phyloP scores from a whole-genome alignment of 257 asterid species.

The Solanum clarkiae region DNA sequence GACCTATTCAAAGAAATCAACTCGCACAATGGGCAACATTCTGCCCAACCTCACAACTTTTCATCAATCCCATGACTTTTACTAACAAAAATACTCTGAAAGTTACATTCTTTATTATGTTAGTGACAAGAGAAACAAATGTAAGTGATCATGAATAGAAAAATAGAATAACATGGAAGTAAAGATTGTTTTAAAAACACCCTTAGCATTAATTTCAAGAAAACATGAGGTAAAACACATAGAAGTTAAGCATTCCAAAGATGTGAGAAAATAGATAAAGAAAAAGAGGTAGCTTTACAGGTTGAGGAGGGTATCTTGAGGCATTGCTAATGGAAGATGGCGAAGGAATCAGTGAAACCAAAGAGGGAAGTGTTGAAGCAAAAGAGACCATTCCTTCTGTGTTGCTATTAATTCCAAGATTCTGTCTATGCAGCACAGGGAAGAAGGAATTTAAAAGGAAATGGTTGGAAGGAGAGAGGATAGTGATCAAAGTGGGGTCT shows the following conservation, averaged over 20 bases:
- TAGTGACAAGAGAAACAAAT: neutral
- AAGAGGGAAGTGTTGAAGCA: slow-evolving; percentile 61
- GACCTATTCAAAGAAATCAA: neutral
- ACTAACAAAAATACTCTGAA: neutral
- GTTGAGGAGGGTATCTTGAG: slow-evolving; percentile 17
- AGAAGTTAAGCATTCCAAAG: neutral
- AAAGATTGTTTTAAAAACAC: neutral
- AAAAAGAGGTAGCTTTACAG: slow-evolving; percentile 22
- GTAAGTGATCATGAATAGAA: neutral
- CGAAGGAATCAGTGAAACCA: slow-evolving; percentile 25
- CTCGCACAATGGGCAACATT: neutral
- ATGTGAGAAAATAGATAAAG: neutral
- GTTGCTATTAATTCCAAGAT: neutral
- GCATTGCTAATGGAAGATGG: slow-evolving; percentile 13
- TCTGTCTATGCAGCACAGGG: neutral
- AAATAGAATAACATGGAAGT: neutral
- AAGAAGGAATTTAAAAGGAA: neutral
- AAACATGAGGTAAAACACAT: neutral
- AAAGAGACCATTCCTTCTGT: slow-evolving; percentile 45
- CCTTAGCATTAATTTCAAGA: neutral
- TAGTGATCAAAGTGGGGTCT: neutral
- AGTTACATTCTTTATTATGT: neutral
- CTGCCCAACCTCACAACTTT: neutral
- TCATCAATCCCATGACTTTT: neutral
- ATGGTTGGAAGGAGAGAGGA: neutral